phyloP scores from a whole-genome alignment of 768 basidiomycete genomes.

The Lyophyllum shimeji region DNA sequence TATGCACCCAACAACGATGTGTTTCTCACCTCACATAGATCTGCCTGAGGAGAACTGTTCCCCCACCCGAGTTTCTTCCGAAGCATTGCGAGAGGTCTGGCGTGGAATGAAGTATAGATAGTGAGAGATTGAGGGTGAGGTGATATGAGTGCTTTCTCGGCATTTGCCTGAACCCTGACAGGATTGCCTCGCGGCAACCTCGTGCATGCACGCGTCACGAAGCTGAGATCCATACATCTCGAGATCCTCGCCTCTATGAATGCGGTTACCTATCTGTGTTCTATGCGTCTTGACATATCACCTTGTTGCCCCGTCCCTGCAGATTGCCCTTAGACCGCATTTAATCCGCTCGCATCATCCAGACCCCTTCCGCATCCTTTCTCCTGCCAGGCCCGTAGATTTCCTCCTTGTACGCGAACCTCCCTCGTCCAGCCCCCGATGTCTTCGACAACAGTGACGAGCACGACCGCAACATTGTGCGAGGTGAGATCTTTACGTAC shows the following conservation, averaged over 20 bases:
- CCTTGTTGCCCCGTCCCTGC: background rate
- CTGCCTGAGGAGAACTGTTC: background rate
- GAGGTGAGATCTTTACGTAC: slow-evolving; percentile 37
- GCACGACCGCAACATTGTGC: slow-evolving; percentile 32
- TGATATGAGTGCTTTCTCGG: slow-evolving; percentile 17
- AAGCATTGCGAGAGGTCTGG: slow-evolving; percentile 37
- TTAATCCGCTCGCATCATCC: slow-evolving; percentile 6
- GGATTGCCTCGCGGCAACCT: slow-evolving; percentile 32
- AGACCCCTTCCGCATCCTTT: slow-evolving; percentile 1
- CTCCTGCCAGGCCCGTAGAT: background rate
- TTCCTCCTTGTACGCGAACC: background rate
- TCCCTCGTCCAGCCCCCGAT: background rate
- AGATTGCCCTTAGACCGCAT: background rate
- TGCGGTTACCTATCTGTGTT: slow-evolving; percentile 11
- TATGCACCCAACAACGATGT: background rate
- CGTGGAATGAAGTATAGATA: slow-evolving; percentile 16
- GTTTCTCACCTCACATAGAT: slow-evolving; percentile 13
- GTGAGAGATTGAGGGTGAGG: slow-evolving; percentile 37
- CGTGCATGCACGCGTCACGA: slow-evolving; percentile 19
- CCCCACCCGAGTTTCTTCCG: slow-evolving; percentile 35
- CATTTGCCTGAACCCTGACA: slow-evolving; percentile 26
- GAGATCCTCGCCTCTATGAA: slow-evolving; percentile 25
- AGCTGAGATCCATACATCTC: slow-evolving; percentile 22
- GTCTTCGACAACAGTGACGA: slow-evolving; percentile 23
- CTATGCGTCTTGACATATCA: slow-evolving; percentile 1